Percentiles rank a stretch among this genome's conserved stretches.
Evolutionary conservation across 495 filamentous ascomycete genomes (phyloP).

Genomic region (Neohortaea acidophila): DNA sequence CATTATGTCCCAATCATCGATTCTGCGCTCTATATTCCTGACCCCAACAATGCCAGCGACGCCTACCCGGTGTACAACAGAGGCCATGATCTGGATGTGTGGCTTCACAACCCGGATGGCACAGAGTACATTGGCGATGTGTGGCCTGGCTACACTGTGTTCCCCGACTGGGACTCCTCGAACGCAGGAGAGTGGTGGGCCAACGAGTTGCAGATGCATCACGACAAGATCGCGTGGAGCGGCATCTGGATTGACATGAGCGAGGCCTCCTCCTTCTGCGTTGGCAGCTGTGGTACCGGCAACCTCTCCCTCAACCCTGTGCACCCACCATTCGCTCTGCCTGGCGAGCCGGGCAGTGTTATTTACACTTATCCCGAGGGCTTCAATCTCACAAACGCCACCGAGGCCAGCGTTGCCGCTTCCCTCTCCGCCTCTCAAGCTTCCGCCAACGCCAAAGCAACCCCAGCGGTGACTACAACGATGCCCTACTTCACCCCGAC

Average conservation of each 20-base stretch:
- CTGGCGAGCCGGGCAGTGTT: slow-evolving; percentile 6
- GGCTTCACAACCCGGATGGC: slow-evolving; percentile 49
- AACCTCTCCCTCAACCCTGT: slow-evolving; percentile 57
- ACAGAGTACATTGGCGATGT: slow-evolving; percentile 44
- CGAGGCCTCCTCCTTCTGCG: slow-evolving; percentile 60
- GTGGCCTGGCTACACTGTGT: slow-evolving; percentile 50
- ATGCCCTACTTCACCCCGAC: slow-evolving; percentile 43
- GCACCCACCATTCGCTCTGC: slow-evolving; percentile 43
- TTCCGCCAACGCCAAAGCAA: slow-evolving; percentile 28
- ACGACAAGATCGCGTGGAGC: slow-evolving; percentile 38
- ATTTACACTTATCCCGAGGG: slow-evolving; percentile 47
- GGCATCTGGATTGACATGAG: slow-evolving; percentile 51
- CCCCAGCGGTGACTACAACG: slow-evolving; percentile 28
- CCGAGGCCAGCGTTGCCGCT: slow-evolving; percentile 48
- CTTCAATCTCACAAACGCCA: slow-evolving; percentile 54
- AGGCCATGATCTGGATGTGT: slow-evolving; percentile 46
- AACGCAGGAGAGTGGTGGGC: slow-evolving; percentile 55
- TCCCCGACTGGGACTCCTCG: slow-evolving; percentile 40
- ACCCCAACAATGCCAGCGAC: slow-evolving; percentile 49
- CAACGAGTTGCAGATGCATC: slow-evolving; percentile 46
- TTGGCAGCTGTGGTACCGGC: slow-evolving; percentile 56
- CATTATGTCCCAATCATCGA: slow-evolving; percentile 81
- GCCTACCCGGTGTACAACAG: slow-evolving; percentile 52
- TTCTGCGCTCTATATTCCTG: slow-evolving; percentile 51
- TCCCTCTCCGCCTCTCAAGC: slow-evolving; percentile 38